Evolutionary conservation across 495 filamentous ascomycete species (phyloP), one percentile per base, ranked within the genome.

Genomic region (Penicillium canariense): DNA sequence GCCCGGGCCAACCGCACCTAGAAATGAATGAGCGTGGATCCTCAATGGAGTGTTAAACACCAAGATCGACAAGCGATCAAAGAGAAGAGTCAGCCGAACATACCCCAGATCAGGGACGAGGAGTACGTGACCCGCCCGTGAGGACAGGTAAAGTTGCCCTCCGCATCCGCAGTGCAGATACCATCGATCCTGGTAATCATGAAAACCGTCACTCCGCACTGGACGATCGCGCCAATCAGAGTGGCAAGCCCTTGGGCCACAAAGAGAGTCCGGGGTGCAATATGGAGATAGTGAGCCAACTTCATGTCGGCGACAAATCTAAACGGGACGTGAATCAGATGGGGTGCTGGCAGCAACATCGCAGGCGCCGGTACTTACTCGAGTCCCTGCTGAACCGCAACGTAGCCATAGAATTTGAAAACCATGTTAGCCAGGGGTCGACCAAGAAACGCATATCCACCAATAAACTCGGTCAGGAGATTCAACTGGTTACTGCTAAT

Each of bases 261-360:
- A 67, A 90, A 90, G 64, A 88, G 78, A 1, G 80, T 85, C 5
- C 85, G 75, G 0, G 85, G 86, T 1, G 86, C 82, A n/a, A 87
- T 82, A 62, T 89, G 88, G 70, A 89, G 83, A 68, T 89, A 90
- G 62, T 89, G 85, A 7, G 84, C 86, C 81, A 91, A 66, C 83
- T 91, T 76, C 87, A 89, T 72, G 80, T 87, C 76, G 76, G 73
- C 86, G 72, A 89, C 86, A 74, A 89, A 68, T 77, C 84, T 59
- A 63, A 65, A 56, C 63, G 70, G 8, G 2, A 1, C 3, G 23
- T 15, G 39, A 18, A 26, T 49, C 46, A 73, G 25, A 40, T 17
- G 36, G n/a, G 23, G 1, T 12, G n/a, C 22, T 2, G 7, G 5
- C 10, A 51, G 11, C 10, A 2, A 30, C 5, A 23, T 17, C 1